A percentile compares a stretch with the other conserved stretches of the same genome.
These are phyloP conservation scores for Spathaspora sp. DNA, from an alignment of 1,139 yeast genomes.

Conservation along the genomic window DNA sequence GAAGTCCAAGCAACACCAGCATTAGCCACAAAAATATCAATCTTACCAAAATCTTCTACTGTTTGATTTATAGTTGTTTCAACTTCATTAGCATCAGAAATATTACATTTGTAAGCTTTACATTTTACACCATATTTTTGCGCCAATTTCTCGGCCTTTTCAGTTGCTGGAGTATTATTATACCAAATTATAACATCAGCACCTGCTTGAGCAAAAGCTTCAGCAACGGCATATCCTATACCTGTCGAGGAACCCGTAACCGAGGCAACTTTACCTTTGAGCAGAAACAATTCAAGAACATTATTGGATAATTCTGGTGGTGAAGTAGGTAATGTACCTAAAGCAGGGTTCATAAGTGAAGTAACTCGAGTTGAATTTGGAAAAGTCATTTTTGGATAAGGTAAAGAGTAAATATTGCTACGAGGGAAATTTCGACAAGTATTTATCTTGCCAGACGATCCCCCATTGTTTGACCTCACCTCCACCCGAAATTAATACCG, in stretches of 20 bases:
- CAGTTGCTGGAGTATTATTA: slow-evolving; percentile 36
- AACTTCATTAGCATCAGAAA: slow-evolving; percentile 40
- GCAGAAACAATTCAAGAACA: slow-evolving; percentile 37
- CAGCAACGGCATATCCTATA: slow-evolving; percentile 45
- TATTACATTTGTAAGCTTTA: slow-evolving; percentile 40
- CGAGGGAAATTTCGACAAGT: background rate
- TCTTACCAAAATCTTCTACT: slow-evolving; percentile 34
- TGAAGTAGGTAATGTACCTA: slow-evolving; percentile 41
- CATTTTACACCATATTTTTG: slow-evolving; percentile 25
- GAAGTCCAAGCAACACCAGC: slow-evolving; percentile 50
- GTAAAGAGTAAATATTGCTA: background rate
- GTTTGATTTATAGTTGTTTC: slow-evolving; percentile 30
- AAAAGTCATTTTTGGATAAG: background rate
- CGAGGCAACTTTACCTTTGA: slow-evolving; percentile 38
- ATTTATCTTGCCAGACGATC: no score
- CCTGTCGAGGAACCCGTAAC: slow-evolving; percentile 49
- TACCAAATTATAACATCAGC: slow-evolving; percentile 46
- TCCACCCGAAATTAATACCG: no score
- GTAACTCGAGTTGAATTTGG: slow-evolving; percentile 7
- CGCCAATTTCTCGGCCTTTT: slow-evolving; percentile 27
- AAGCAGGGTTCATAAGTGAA: slow-evolving; percentile 33
- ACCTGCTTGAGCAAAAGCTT: slow-evolving; percentile 48
- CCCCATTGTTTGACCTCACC: no score
- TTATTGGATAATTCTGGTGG: slow-evolving; percentile 34
- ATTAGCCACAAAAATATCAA: slow-evolving; percentile 55